Base-by-base conservation (phyloP, 2,329 filamentous ascomycete genomes). In the Hymenoscyphus fraxineus region DNA sequence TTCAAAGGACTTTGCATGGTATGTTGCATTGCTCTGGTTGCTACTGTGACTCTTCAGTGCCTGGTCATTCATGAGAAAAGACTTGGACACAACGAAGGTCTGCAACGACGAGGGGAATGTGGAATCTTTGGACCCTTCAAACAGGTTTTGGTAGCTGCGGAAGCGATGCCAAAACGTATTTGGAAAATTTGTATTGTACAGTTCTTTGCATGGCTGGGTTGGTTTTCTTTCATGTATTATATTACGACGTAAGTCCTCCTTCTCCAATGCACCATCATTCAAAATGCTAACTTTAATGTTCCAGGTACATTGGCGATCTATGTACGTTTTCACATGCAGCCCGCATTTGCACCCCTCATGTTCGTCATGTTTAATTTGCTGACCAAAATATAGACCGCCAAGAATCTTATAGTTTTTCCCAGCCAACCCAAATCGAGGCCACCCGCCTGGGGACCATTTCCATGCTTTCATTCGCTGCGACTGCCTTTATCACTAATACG, bases 161-260 rank as follows among this genome's bases (percentile, higher is more conserved):
- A 58, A 31, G 58, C 39, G 19, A 67, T 72, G 67, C 67, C 70
- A 0, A 47, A 39, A 32, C 58, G 59, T 19, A 64, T 69, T n/a
- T 51, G 64, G 31, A 63, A 47, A 58, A 65, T 72, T 6, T 72
- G 70, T 59, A 64, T 66, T n/a, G 66, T 70, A 35, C 71, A 72
- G 39, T 70, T 71, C 32, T 69, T 68, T 56, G 65, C 73, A 15
- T 74, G 73, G 70, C 66, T 74, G 55, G 70, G 69, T 3, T 76
- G 74, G 74, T 76, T 76, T 63, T 68, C 71, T 10, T 75, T 76
- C 60, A 65, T 76, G 27, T 76, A 73, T 57, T 76, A 76, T 60
- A 73, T 69, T 62, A 72, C 74, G 31, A 72, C 63, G 60, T 74
- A 69, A 64, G 68, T 71, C 6, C 12, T 31, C 19, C 56, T 39